Evolutionary conservation across 768 basidiomycete species (phyloP).

Genomic region (Lactarius hatsudake): DNA sequence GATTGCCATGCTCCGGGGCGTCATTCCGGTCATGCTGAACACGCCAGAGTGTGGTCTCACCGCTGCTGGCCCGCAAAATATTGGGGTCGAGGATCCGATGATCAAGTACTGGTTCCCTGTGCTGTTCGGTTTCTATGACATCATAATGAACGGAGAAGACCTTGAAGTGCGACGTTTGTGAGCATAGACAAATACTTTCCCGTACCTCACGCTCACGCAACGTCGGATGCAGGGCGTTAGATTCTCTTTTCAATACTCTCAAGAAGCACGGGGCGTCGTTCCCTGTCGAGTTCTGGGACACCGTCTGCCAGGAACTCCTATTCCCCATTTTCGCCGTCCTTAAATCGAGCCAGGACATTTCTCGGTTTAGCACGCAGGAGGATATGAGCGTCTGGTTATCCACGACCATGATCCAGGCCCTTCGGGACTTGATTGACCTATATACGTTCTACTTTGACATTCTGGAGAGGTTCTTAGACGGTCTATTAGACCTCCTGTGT

Average conservation of each 20-base stretch:
- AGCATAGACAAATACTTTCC: slow-evolving; percentile 35
- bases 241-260: slow-evolving; percentile 91
- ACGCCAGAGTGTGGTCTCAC: slow-evolving; percentile 64
- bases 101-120: slow-evolving; percentile 97
- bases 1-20: slow-evolving; percentile 92
- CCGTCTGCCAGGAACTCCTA: slow-evolving; percentile 91
- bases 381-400: slow-evolving; percentile 99
- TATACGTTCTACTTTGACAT: slow-evolving; percentile 95
- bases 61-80: slow-evolving; percentile 35
- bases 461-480: slow-evolving; percentile 86
- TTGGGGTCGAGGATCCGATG: slow-evolving; percentile 75
- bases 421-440: slow-evolving; percentile 91
- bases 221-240: slow-evolving; percentile 70
- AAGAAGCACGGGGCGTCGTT: slow-evolving; percentile 86
- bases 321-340: slow-evolving; percentile 98
- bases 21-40: slow-evolving; percentile 88
- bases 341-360: slow-evolving; percentile 87
- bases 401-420: slow-evolving; percentile 97
- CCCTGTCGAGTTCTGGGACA: slow-evolving; percentile 94
- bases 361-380: slow-evolving; percentile 92
- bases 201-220: slow-evolving; percentile 1
- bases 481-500: slow-evolving; percentile 88
- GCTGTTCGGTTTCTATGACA: slow-evolving; percentile 97
- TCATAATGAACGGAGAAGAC: slow-evolving; percentile 99
- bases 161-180: slow-evolving; percentile 95